These are phyloP conservation scores for Aspergillus bombycis DNA, from an alignment of 2,329 filamentous ascomycete genomes.

Conservation along the genomic window DNA sequence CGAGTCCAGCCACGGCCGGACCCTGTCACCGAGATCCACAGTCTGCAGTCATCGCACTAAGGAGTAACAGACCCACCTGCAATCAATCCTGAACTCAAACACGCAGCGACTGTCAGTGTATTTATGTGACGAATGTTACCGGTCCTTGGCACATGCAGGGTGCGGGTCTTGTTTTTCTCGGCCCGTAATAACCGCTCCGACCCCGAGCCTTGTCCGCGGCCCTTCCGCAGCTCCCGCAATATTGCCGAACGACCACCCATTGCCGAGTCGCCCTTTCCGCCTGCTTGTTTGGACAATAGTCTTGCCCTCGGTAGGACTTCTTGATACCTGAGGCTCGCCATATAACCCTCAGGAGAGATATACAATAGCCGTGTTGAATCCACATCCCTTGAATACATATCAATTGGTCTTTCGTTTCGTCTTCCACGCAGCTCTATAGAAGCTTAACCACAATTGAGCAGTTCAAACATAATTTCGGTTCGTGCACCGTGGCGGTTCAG, in stretches of 20 bases:
- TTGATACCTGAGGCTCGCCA: neutral
- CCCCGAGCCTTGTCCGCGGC: neutral
- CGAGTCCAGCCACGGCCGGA: neutral
- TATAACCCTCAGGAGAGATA: neutral
- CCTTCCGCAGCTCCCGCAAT: neutral
- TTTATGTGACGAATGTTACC: neutral
- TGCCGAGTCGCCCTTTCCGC: no score
- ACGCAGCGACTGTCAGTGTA: neutral
- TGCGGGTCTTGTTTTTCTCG: neutral
- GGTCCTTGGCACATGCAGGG: neutral
- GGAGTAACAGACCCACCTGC: neutral
- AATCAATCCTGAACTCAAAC: neutral
- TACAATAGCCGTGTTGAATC: neutral
- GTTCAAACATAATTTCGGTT: no score
- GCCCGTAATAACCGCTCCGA: neutral
- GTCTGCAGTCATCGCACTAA: neutral
- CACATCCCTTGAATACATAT: neutral
- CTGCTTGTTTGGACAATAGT: neutral
- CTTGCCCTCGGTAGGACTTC: neutral
- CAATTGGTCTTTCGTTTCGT: neutral
- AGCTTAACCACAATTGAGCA: neutral
- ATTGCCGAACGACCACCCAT: neutral
- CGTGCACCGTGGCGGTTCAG: no score
- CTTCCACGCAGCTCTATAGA: rapidly evolving
- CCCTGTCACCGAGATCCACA: neutral